Evolutionary conservation across 2,329 filamentous ascomycete species (phyloP).

Genomic region (Ophiosphaerella narmari): DNA sequence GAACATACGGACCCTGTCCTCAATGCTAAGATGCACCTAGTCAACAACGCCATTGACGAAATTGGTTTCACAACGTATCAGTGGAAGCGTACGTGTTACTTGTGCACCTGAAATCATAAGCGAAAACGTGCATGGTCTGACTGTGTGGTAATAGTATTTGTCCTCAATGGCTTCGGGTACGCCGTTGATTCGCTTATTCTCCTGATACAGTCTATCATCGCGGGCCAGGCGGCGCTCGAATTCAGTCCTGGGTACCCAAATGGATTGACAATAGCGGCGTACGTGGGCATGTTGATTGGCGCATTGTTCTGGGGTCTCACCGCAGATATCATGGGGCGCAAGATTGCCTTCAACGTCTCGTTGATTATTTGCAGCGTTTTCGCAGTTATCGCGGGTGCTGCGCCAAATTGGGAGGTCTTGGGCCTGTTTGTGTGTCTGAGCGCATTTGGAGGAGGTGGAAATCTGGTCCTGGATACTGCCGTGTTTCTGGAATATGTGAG

Average conservation of each 20-base stretch:
- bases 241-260: constrained; percentile 61
- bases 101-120: background rate
- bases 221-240: constrained; percentile 62
- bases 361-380: constrained; percentile 67
- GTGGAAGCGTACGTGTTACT: constrained; percentile 46
- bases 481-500: constrained; percentile 60
- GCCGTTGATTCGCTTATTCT: constrained; percentile 62
- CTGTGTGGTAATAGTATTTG: constrained; percentile 48
- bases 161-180: constrained; percentile 66
- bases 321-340: constrained; percentile 70
- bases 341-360: constrained; percentile 70
- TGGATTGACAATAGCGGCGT: constrained; percentile 66
- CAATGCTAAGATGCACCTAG: constrained; percentile 69
- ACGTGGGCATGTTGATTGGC: constrained; percentile 60
- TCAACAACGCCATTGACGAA: constrained; percentile 59
- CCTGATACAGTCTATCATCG: constrained; percentile 67
- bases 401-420: constrained; percentile 68
- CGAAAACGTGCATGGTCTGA: background rate
- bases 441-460: constrained; percentile 68
- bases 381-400: constrained; percentile 67
- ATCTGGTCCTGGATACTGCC: constrained; percentile 66
- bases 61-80: constrained; percentile 60
- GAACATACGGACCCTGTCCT: constrained; percentile 66
- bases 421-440: constrained; percentile 67
- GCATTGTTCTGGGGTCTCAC: constrained; percentile 71